phyloP scores from a whole-genome alignment of 441 rosid genomes.

The Kokia cookei region DNA sequence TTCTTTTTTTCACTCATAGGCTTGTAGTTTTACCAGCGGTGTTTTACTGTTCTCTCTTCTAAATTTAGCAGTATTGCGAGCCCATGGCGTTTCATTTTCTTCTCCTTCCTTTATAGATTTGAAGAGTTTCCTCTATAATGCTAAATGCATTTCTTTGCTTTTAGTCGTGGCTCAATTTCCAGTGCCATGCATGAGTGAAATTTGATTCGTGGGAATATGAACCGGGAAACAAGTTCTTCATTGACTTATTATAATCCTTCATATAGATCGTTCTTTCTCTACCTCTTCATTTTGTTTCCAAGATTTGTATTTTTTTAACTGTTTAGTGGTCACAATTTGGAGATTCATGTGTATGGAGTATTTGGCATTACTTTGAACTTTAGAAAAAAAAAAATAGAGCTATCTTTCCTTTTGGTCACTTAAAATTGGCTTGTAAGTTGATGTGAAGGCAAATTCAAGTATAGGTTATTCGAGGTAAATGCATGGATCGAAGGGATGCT shows the following conservation, averaged over 20 bases:
- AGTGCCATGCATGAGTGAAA: constrained; percentile 11
- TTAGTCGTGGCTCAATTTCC: constrained; percentile 9
- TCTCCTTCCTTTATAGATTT: neutral
- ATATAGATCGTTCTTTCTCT: neutral
- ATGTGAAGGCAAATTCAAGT: constrained; percentile 13
- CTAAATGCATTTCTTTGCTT: neutral
- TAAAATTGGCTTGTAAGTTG: constrained; percentile 14
- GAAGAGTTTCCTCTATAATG: constrained; percentile 1
- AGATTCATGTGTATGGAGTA: constrained; percentile 9
- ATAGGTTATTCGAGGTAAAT: constrained; percentile 33
- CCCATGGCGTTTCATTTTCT: constrained; percentile 5
- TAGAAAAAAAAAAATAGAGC: neutral
- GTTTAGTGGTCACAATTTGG: neutral
- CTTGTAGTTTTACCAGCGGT: neutral
- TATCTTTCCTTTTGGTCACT: constrained; percentile 2
- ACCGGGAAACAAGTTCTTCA: neutral
- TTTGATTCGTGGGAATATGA: constrained; percentile 13
- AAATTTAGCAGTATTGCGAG: constrained; percentile 7
- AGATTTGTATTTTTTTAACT: constrained; percentile 6
- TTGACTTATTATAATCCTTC: neutral
- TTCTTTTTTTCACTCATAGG: neutral
- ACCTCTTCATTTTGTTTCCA: neutral
- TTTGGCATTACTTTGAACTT: constrained; percentile 13
- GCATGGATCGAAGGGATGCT: constrained; percentile 95
- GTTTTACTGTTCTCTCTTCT: neutral